phyloP scores from a whole-genome alignment of 2,329 filamentous ascomycete species.

The Hypomyces rosellus region DNA sequence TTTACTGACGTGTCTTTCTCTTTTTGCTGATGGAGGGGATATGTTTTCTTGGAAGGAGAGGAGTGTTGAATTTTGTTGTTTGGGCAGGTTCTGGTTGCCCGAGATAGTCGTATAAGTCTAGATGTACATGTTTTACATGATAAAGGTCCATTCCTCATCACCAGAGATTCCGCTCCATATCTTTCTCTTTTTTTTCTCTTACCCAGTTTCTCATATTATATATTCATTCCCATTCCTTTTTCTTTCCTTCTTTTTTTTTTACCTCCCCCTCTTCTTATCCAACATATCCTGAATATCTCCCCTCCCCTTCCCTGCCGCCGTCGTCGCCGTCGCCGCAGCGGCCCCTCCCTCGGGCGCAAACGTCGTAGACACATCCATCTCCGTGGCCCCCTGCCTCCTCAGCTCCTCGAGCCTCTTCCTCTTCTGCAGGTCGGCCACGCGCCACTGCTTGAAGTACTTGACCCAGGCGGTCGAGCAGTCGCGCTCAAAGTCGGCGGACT shows the following conservation, averaged over 20 bases:
- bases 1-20: too few species aligned
- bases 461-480: conserved; percentile 93
- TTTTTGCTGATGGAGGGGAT: too few species aligned
- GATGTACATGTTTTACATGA: too few species aligned
- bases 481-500: conserved; percentile 60
- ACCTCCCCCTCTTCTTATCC: conserved; percentile 29
- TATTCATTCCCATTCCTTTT: neutral
- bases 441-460: conserved; percentile 95
- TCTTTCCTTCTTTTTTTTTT: neutral
- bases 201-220: neutral
- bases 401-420: conserved; percentile 71
- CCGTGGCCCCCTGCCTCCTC: conserved; percentile 63
- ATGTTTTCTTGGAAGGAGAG: too few species aligned
- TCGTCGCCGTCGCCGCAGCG: conserved; percentile 15
- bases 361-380: conserved; percentile 41
- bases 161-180: too few species aligned
- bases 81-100: too few species aligned
- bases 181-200: neutral
- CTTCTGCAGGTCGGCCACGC: conserved; percentile 87
- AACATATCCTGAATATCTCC: conserved; percentile 35
- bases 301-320: conserved; percentile 28
- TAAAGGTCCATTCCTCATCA: too few species aligned
- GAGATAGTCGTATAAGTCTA: too few species aligned
- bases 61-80: too few species aligned
- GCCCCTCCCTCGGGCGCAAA: conserved; percentile 31